Evolutionary conservation across 306 rosid species (phyloP).

Genomic region (Vigna trinervia): DNA sequence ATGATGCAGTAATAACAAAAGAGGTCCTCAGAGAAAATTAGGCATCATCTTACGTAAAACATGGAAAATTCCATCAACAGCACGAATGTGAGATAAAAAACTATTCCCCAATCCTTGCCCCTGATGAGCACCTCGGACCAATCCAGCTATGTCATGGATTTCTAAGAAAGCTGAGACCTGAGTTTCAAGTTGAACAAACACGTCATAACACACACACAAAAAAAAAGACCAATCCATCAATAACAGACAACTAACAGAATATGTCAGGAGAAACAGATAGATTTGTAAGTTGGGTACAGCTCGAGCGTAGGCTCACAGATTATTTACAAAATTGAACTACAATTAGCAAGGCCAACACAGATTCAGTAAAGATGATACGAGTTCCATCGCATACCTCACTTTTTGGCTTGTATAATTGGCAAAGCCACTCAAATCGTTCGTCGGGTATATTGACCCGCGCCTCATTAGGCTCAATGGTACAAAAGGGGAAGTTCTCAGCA

Average conservation of each 20-base stretch:
- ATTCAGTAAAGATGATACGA: background rate
- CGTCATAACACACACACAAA: background rate
- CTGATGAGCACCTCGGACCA: conserved; percentile 96
- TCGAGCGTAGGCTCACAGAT: background rate
- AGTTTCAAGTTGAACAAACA: conserved; percentile 26
- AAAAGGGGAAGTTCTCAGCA: conserved; percentile 98
- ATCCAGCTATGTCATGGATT: conserved; percentile 97
- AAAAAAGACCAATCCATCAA: conserved; percentile 6
- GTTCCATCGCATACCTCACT: conserved; percentile 74
- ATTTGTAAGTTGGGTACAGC: background rate
- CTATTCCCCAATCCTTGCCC: conserved; percentile 99
- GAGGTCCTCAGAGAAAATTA: conserved; percentile 12
- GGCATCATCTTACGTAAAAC: conserved; percentile 85
- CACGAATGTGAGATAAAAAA: conserved; percentile 97
- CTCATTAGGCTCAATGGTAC: conserved; percentile 98
- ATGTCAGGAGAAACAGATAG: conserved; percentile 10
- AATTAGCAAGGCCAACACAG: background rate
- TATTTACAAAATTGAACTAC: conserved; percentile 2
- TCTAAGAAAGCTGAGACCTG: conserved; percentile 95
- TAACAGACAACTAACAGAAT: conserved; percentile 19
- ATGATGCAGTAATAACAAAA: conserved; percentile 6
- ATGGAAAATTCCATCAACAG: conserved; percentile 98
- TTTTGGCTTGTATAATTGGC: conserved; percentile 87
- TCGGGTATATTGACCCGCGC: conserved; percentile 95
- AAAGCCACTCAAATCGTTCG: conserved; percentile 98